Evolutionary conservation across 371 early-diverging fungal species (phyloP).

Genomic region (Cokeromyces recurvatus): DNA sequence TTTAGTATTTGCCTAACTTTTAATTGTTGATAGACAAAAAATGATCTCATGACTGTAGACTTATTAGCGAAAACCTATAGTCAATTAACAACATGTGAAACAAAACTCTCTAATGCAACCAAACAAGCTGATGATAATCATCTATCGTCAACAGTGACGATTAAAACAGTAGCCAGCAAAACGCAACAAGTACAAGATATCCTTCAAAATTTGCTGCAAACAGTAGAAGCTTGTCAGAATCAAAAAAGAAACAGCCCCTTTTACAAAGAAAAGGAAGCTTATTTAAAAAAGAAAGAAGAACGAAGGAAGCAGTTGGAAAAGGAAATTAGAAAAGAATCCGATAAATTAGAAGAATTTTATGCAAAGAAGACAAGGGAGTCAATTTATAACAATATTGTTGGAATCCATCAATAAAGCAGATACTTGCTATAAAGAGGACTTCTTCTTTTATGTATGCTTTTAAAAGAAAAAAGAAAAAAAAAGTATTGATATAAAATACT

Average conservation of each 20-base stretch:
- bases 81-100: slow-evolving; percentile 8
- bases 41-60: not conserved
- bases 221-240: not conserved
- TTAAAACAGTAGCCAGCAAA: no score
- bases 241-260: not conserved
- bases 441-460: no score
- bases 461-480: no score
- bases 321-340: slow-evolving; percentile 9
- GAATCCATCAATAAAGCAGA: not conserved
- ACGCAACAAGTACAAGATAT: not conserved
- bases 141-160: no score
- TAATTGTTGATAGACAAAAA: no score
- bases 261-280: slow-evolving; percentile 6
- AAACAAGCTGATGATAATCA: not conserved
- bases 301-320: slow-evolving; percentile 1
- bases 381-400: slow-evolving; percentile 14
- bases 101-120: not conserved
- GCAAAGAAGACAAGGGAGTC: slow-evolving; percentile 21
- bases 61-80: slow-evolving; percentile 11
- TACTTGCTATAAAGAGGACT: no score
- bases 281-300: not conserved
- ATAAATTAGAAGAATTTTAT: slow-evolving; percentile 18
- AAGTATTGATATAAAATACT: no score
- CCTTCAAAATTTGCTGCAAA: not conserved
- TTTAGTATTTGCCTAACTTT: no score